Conservation (phyloP, 2,329 filamentous ascomycete genomes). For the Teratosphaeria epicoccoides region DNA sequence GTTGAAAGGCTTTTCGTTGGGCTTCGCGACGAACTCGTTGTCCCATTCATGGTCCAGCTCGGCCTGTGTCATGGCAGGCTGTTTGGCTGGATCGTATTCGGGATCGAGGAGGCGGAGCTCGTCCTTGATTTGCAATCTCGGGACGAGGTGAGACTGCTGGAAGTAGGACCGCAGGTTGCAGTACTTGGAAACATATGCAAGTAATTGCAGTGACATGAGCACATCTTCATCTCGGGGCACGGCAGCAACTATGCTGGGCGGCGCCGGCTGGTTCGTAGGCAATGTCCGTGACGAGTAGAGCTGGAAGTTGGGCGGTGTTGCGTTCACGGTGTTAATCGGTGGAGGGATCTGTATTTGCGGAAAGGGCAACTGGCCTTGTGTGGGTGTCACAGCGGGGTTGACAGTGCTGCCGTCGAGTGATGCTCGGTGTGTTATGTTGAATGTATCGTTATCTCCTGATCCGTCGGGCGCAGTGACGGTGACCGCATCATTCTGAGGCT, state of each 20-base stretch:
- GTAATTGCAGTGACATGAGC: constrained; percentile 89
- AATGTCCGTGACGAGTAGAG: constrained; percentile 20
- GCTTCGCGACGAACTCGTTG: constrained; percentile 58
- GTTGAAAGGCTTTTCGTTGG: constrained; percentile 43
- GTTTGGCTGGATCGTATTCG: constrained; percentile 39
- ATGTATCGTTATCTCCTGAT: constrained; percentile 77
- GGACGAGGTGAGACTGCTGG: constrained; percentile 86
- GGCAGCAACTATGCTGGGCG: constrained; percentile 64
- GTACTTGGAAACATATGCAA: constrained; percentile 98
- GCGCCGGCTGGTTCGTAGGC: constrained; percentile 18
- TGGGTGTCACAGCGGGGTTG: constrained; percentile 57
- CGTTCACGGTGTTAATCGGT: constrained; percentile 53
- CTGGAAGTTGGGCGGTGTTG: constrained; percentile 60
- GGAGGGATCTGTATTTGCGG: constrained; percentile 33
- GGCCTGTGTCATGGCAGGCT: constrained; percentile 32
- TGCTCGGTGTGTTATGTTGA: constrained; percentile 84
- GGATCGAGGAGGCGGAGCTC: constrained; percentile 73
- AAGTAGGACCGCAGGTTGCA: constrained; percentile 94
- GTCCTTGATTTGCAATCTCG: constrained; percentile 77
- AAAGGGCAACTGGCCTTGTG: constrained; percentile 32
- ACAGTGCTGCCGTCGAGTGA: constrained; percentile 76
- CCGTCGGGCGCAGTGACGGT: constrained; percentile 67
- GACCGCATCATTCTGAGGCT: constrained; percentile 55
- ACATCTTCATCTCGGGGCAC: constrained; percentile 98
- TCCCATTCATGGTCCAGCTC: constrained; percentile 70